These are phyloP conservation scores for Sextonia rubra DNA, from an alignment of 164 flowering plant species.

Conservation along the genomic window DNA sequence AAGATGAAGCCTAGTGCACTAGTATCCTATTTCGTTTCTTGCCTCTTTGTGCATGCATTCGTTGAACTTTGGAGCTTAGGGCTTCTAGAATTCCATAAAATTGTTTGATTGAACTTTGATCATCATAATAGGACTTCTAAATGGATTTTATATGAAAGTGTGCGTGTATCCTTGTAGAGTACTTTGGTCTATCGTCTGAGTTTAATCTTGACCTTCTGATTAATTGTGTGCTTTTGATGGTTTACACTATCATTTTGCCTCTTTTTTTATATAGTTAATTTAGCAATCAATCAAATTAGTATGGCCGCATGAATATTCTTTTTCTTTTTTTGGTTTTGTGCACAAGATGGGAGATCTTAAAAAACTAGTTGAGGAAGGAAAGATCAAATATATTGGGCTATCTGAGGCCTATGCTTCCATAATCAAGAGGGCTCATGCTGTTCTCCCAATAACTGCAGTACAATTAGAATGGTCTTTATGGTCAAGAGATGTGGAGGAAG, in stretches of 20 bases:
- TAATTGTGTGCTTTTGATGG: not conserved
- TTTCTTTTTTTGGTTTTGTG: not conserved
- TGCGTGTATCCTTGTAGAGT: too few species aligned
- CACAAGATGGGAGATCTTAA: constrained; percentile 17
- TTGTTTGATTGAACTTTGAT: too few species aligned
- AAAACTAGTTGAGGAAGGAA: constrained; percentile 23
- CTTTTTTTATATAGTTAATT: not conserved
- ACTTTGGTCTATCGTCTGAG: not conserved
- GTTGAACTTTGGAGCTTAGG: too few species aligned
- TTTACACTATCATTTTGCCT: not conserved
- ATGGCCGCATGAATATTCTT: not conserved
- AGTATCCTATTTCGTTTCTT: too few species aligned
- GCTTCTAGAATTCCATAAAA: too few species aligned
- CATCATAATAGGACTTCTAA: too few species aligned
- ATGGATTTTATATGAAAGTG: too few species aligned
- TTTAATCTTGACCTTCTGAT: not conserved
- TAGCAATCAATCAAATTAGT: not conserved
- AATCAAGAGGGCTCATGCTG: constrained; percentile 27
- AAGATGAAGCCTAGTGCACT: too few species aligned
- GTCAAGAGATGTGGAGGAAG: constrained; percentile 25
- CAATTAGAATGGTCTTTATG: constrained; percentile 25
- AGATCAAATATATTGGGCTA: constrained; percentile 22
- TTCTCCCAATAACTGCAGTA: constrained; percentile 25
- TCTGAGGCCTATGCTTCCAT: constrained; percentile 26
- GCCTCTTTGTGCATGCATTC: too few species aligned